Evolutionary conservation across 1,284 basidiomycete genomes (phyloP), one percentile per base, ranked within the genome.

Genomic region (Sutorius eximius): DNA sequence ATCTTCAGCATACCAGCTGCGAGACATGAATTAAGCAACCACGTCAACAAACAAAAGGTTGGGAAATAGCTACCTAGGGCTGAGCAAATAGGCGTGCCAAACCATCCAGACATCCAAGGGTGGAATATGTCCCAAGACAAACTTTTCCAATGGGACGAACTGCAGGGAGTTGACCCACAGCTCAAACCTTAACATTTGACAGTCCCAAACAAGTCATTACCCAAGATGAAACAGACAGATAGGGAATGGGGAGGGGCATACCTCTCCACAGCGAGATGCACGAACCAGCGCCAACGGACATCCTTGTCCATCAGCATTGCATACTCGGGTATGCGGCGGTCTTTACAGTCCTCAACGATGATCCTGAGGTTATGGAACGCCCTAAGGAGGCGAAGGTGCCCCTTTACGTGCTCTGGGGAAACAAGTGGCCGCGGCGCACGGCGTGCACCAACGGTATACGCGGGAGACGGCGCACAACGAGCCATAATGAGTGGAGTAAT

Each of bases 91-190:
- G 3, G 77, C 71, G 36, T 78, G 78, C 75, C 78, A 78, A 11
- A 78, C 72, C 75, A 78, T 77, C 56, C 74, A 65, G 13, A 80
- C 78, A 49, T 78, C 78, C 15, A 75, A 20, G 11, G 78, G 76
- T 0, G 77, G 77, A n/a, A 75, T 43, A 32, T 74, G 58, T 10
- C 33, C 53, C 16, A 41, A 16, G 34, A 70, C 45, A 43, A 74
- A 77, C 41, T 59, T 60, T 44, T 65, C 65, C 3, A 66, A 52
- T 2, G 56, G 37, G 20, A 61, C 62, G 18, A 59, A 60, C 20
- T 59, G 57, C 34, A 75, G 46, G 2, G 59, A 61, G 22, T 54
- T 54, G 10, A 67, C 57, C 74, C 74, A 75, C 13, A 56, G 61
- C 38, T 76, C 67, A 40, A 75, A 77, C 38, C 74, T 76, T 38